Evolutionary conservation across 2,329 filamentous ascomycete species (phyloP), one percentile per base, ranked within the genome.

Genomic region (Plenodomus biglobosus): DNA sequence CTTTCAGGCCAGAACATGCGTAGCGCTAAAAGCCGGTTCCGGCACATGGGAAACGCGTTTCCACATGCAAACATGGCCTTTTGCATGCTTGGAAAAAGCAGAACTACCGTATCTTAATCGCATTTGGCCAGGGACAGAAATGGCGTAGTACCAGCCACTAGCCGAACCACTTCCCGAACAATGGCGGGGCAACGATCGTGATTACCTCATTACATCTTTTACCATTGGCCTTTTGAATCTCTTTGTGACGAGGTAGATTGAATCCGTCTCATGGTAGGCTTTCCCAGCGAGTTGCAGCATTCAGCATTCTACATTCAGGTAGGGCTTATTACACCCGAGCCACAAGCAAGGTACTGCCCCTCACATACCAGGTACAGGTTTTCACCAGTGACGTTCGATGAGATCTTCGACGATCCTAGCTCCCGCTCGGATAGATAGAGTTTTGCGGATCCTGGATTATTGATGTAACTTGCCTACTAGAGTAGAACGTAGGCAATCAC

Each of bases 391-490:
- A 63, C 56, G 55, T 59, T 45, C 52, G 50, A 46, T 53, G 46
- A 63, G 61, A 68, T 66, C 56, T 60, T n/a, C 59, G 48, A 55
- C 56, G 59, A 62, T 67, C 48, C 57, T 68, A 69, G 65, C 45
- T 66, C 62, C 65, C 65, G 64, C 51, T 63, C 57, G 58, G 59
- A 39, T 63, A 69, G 64, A 66, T 67, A 61, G 45, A 64, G 59
- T 66, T 66, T 53, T 46, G 44, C 46, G 38, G 50, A 65, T 59
- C 58, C 38, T 42, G 43, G 53, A 57, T 57, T 45, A 46, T 30
- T 54, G 56, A 55, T 47, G 42, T 18, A 54, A 42, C 48, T 58
- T 58, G 32, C 57, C 52, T 48, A 20, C 27, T 36, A 46, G 39
- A 40, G 54, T 40, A 38, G 50, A 53, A 53, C 42, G 40, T 39